A percentile compares a stretch with the other conserved stretches of the same genome.
These are phyloP conservation scores for Mycena belliarum DNA, from an alignment of 768 basidiomycete genomes.

Conservation along the genomic window DNA sequence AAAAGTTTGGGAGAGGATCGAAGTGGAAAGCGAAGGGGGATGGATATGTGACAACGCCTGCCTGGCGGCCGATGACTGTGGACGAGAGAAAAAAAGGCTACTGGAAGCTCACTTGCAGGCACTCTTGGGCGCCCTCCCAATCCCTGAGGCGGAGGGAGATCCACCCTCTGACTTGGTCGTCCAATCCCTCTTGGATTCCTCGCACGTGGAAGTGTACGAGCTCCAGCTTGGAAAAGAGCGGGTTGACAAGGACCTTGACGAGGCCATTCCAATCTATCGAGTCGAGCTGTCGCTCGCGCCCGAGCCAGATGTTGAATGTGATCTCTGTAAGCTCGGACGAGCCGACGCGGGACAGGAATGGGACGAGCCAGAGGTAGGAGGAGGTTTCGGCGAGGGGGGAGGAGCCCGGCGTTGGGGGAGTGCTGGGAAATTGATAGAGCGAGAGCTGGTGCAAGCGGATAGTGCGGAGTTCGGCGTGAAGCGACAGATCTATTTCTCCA, in stretches of 20 bases:
- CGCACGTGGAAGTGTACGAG: slow-evolving; percentile 29
- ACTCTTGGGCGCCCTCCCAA: slow-evolving; percentile 9
- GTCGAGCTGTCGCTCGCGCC: slow-evolving; percentile 34
- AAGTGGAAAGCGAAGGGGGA: background rate
- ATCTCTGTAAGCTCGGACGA: slow-evolving; percentile 25
- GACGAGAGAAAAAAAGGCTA: slow-evolving; percentile 3
- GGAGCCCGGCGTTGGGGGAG: slow-evolving; percentile 12
- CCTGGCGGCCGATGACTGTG: slow-evolving; percentile 15
- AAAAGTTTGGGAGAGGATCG: background rate
- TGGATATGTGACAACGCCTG: slow-evolving; percentile 15
- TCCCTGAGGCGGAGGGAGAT: slow-evolving; percentile 27
- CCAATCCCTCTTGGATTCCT: slow-evolving; percentile 32
- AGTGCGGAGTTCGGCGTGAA: slow-evolving; percentile 27
- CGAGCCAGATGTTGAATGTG: slow-evolving; percentile 35
- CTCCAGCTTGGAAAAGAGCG: slow-evolving; percentile 17
- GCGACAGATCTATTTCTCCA: slow-evolving; percentile 26
- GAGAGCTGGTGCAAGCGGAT: slow-evolving; percentile 33
- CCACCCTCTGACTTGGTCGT: slow-evolving; percentile 28
- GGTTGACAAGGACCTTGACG: slow-evolving; percentile 20
- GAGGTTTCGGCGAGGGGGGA: slow-evolving; percentile 16
- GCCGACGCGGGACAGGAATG: slow-evolving; percentile 28
- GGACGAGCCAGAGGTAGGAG: slow-evolving; percentile 30
- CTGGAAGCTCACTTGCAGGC: slow-evolving; percentile 17
- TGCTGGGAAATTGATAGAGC: slow-evolving; percentile 34
- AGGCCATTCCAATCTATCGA: slow-evolving; percentile 33